Percentiles rank a stretch among this genome's conserved stretches.
These are phyloP conservation scores for Daphne laureola DNA, from an alignment of 441 rosid species.

Conservation along the genomic window DNA sequence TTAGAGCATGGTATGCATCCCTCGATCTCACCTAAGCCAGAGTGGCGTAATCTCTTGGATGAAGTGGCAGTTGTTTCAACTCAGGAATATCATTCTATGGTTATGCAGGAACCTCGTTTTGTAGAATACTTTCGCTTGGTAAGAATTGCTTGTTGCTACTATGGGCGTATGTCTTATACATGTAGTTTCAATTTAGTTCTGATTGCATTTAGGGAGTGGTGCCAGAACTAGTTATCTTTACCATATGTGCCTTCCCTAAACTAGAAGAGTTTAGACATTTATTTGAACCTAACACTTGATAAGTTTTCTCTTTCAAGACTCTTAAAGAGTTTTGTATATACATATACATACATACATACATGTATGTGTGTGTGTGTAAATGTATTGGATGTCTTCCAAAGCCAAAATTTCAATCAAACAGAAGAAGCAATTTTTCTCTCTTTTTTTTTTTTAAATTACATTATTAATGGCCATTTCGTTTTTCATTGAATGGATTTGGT, in stretches of 20 bases:
- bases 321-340: too few species aligned
- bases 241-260: too few species aligned
- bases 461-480: neutral
- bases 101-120: conserved; percentile 54
- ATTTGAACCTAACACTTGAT: too few species aligned
- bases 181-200: too few species aligned
- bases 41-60: conserved; percentile 63
- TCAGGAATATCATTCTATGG: conserved; percentile 46
- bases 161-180: too few species aligned
- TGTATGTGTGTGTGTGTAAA: too few species aligned
- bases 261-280: too few species aligned
- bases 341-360: too few species aligned
- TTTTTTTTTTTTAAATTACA: neutral
- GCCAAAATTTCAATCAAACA: neutral
- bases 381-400: too few species aligned
- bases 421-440: neutral
- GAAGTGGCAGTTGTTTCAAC: conserved; percentile 61
- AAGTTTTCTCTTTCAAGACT: too few species aligned
- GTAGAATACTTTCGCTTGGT: conserved; percentile 67
- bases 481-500: conserved; percentile 1
- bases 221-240: too few species aligned
- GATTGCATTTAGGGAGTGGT: too few species aligned
- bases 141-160: conserved; percentile 7
- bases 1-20: conserved; percentile 71
- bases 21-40: conserved; percentile 53